Percentiles rank a stretch among this genome's conserved stretches.
phyloP scores from a whole-genome alignment of 2,329 filamentous ascomycete genomes.

The Lachnellula arida region DNA sequence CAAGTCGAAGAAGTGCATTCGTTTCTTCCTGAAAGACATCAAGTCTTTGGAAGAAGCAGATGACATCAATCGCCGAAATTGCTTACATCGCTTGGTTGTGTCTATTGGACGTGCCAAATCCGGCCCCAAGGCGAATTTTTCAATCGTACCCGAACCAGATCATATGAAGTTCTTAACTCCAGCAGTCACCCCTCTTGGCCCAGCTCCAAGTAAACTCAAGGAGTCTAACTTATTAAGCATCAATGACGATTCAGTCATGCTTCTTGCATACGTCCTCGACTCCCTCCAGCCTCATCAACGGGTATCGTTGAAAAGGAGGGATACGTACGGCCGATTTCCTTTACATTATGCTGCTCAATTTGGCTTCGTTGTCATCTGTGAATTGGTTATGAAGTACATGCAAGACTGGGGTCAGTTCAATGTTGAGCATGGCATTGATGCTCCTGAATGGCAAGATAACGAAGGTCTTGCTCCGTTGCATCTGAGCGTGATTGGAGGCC shows the following conservation, averaged over 20 bases:
- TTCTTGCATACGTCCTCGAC: slow-evolving; percentile 61
- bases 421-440: slow-evolving; percentile 80
- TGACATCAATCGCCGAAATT: slow-evolving; percentile 92
- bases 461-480: slow-evolving; percentile 91
- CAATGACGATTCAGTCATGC: slow-evolving; percentile 70
- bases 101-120: slow-evolving; percentile 74
- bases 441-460: slow-evolving; percentile 81
- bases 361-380: slow-evolving; percentile 85
- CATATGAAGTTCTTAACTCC: slow-evolving; percentile 70
- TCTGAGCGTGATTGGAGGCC: slow-evolving; percentile 85
- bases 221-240: slow-evolving; percentile 63
- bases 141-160: slow-evolving; percentile 41
- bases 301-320: slow-evolving; percentile 60
- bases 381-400: slow-evolving; percentile 83
- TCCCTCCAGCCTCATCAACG: slow-evolving; percentile 64
- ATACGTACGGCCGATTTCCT: slow-evolving; percentile 77
- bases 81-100: slow-evolving; percentile 87
- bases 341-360: slow-evolving; percentile 94
- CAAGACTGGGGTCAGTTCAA: slow-evolving; percentile 85
- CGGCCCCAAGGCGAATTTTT: slow-evolving; percentile 26
- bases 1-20: slow-evolving; percentile 64
- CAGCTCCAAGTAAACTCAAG: slow-evolving; percentile 57
- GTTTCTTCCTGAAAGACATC: slow-evolving; percentile 64
- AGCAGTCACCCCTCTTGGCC: slow-evolving; percentile 63
- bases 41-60: slow-evolving; percentile 76